Percentiles rank a stretch among this genome's conserved stretches.
Conservation (phyloP, 2,329 filamentous ascomycete genomes). For the Camillea tinctor region DNA sequence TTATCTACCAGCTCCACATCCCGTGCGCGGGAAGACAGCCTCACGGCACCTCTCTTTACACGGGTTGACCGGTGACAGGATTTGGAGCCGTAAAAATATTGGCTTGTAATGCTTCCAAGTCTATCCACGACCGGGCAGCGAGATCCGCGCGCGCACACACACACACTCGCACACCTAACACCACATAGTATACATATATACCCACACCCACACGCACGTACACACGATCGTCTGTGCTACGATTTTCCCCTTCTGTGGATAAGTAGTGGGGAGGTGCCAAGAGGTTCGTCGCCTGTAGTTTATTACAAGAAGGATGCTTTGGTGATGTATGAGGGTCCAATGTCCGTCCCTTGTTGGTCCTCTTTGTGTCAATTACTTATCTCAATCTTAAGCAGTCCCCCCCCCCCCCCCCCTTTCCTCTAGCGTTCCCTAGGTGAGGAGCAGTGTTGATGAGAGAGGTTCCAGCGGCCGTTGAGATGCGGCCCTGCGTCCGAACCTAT, state of each 20-base stretch:
- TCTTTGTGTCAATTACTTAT: neutral
- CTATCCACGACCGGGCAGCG: slow-evolving; percentile 5
- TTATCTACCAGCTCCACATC: slow-evolving; percentile 1
- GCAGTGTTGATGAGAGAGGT: neutral
- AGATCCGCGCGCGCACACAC: neutral
- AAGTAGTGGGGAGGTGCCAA: neutral
- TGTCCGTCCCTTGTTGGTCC: neutral
- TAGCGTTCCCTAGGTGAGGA: neutral
- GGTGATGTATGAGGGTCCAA: neutral
- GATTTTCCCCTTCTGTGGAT: neutral
- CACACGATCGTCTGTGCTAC: neutral
- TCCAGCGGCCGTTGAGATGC: neutral
- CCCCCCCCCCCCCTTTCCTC: too few species aligned
- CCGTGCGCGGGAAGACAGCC: slow-evolving; percentile 4
- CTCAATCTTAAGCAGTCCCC: neutral
- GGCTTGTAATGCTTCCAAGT: neutral
- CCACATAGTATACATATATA: neutral
- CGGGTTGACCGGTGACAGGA: neutral
- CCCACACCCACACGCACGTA: neutral
- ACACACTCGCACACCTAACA: neutral
- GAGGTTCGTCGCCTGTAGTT: neutral
- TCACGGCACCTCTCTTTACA: neutral
- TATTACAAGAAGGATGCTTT: neutral
- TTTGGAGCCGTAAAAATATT: neutral
- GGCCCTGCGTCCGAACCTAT: neutral